phyloP scores from a whole-genome alignment of 208 protist genomes.

The Acanthamoeba lenticulata region DNA sequence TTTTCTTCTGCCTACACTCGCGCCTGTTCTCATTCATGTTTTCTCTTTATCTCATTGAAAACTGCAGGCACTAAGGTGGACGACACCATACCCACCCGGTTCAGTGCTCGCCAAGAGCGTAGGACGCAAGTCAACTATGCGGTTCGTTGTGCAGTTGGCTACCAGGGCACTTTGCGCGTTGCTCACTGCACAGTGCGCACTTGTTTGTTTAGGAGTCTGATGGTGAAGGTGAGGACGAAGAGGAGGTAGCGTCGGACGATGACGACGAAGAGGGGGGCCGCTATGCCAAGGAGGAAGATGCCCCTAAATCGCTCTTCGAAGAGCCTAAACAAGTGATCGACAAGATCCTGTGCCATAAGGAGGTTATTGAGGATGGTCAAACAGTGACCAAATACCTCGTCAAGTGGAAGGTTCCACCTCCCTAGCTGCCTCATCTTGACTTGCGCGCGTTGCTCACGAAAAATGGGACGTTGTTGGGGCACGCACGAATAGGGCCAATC shows the following conservation, averaged over 20 bases:
- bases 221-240: conserved; percentile 26
- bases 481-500: conserved; percentile 19
- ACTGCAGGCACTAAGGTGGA: not conserved
- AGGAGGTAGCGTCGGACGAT: not conserved
- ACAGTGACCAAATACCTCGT: conserved; percentile 50
- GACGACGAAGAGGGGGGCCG: conserved; percentile 9
- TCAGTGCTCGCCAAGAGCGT: conserved; percentile 26
- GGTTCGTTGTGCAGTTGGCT: not conserved
- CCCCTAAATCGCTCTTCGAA: not conserved
- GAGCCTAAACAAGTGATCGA: conserved; percentile 61
- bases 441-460: not conserved
- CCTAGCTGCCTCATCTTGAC: not conserved
- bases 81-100: conserved; percentile 11
- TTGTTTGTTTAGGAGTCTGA: conserved; percentile 41
- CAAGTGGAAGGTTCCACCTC: conserved; percentile 43
- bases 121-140: conserved; percentile 64
- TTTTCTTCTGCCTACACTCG: not conserved
- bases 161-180: too few species aligned
- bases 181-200: too few species aligned
- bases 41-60: too few species aligned
- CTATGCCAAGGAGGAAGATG: not conserved
- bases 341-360: conserved; percentile 58
- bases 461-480: not conserved
- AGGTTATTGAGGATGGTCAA: not conserved
- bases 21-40: not conserved